A percentile compares a stretch with the other conserved stretches of the same genome.
These are phyloP conservation scores for Kluyveromyces lactis DNA, from an alignment of 805 yeast species.

Conservation along the genomic window DNA sequence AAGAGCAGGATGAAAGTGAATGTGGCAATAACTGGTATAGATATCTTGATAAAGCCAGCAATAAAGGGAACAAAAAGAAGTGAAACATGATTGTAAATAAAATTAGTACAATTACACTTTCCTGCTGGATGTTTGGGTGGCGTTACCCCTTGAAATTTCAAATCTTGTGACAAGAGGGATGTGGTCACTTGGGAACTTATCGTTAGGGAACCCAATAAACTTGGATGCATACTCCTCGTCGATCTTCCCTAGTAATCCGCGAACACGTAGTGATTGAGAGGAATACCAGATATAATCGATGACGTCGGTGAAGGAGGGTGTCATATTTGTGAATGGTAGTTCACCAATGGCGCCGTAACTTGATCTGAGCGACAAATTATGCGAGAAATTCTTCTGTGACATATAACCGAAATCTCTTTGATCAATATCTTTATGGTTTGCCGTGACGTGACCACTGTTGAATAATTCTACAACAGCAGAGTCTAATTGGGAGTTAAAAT, in stretches of 20 bases:
- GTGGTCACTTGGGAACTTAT: constrained; percentile 91
- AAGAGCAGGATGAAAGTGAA: constrained; percentile 1
- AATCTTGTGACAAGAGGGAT: constrained; percentile 78
- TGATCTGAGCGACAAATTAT: constrained; percentile 72
- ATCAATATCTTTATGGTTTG: constrained; percentile 65
- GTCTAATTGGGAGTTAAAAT: constrained; percentile 78
- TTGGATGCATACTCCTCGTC: constrained; percentile 70
- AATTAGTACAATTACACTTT: constrained; percentile 10
- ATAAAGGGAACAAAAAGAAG: too few relatives aligned
- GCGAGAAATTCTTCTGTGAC: constrained; percentile 82
- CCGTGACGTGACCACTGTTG: constrained; percentile 66
- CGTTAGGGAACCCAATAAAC: constrained; percentile 88
- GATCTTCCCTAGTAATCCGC: constrained; percentile 77
- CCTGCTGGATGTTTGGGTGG: constrained; percentile 20
- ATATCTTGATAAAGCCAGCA: too few relatives aligned
- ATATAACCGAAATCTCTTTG: constrained; percentile 88
- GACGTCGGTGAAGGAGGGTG: constrained; percentile 88
- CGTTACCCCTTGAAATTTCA: constrained; percentile 47
- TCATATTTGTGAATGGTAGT: constrained; percentile 86
- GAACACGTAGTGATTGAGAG: constrained; percentile 68
- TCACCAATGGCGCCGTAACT: constrained; percentile 82
- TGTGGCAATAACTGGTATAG: too few relatives aligned
- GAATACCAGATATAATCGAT: constrained; percentile 97
- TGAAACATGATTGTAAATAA: too few relatives aligned
- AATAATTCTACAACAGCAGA: constrained; percentile 91